A percentile compares a stretch with the other conserved stretches of the same genome.
Evolutionary conservation across 164 flowering plant species (phyloP).

Genomic region (Liriodendron chinense): DNA sequence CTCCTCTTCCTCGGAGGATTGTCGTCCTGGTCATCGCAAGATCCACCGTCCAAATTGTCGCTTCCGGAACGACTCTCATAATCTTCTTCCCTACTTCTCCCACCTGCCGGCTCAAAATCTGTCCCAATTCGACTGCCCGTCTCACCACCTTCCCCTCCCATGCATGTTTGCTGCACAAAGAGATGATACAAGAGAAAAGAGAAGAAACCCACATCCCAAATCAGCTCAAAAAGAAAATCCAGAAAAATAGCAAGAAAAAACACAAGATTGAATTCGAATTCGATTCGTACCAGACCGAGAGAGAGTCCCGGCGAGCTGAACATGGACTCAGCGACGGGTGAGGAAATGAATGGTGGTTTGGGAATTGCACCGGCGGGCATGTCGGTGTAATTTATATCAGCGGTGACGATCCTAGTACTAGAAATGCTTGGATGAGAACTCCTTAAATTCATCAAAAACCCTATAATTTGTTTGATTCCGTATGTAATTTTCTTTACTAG

Average conservation of each 20-base stretch:
- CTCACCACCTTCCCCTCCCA: slow-evolving; percentile 68
- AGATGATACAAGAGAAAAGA: background rate
- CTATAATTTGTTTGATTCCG: no score
- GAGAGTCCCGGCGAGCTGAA: slow-evolving; percentile 93
- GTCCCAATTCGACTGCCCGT: slow-evolving; percentile 41
- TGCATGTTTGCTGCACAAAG: slow-evolving; percentile 59
- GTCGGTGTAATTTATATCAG: slow-evolving; percentile 50
- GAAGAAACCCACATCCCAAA: background rate
- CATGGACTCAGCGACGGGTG: slow-evolving; percentile 61
- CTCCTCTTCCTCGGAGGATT: slow-evolving; percentile 81
- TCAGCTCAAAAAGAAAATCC: background rate
- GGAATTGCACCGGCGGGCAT: slow-evolving; percentile 66
- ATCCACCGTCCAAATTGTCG: slow-evolving; percentile 82
- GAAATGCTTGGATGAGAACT: slow-evolving; percentile 64
- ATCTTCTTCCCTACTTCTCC: slow-evolving; percentile 72
- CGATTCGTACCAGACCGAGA: slow-evolving; percentile 66
- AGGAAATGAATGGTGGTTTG: slow-evolving; percentile 48
- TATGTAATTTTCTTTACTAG: background rate
- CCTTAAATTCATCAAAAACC: slow-evolving; percentile 84
- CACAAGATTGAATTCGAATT: background rate
- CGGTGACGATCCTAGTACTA: slow-evolving; percentile 42
- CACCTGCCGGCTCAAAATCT: slow-evolving; percentile 31
- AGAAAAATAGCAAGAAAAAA: background rate
- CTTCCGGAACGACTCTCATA: slow-evolving; percentile 97
- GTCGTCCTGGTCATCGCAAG: slow-evolving; percentile 86